Evolutionary conservation across 2,329 filamentous ascomycete genomes (phyloP), one percentile per base, ranked within the genome.

Genomic region (Penicillium concentricum): DNA sequence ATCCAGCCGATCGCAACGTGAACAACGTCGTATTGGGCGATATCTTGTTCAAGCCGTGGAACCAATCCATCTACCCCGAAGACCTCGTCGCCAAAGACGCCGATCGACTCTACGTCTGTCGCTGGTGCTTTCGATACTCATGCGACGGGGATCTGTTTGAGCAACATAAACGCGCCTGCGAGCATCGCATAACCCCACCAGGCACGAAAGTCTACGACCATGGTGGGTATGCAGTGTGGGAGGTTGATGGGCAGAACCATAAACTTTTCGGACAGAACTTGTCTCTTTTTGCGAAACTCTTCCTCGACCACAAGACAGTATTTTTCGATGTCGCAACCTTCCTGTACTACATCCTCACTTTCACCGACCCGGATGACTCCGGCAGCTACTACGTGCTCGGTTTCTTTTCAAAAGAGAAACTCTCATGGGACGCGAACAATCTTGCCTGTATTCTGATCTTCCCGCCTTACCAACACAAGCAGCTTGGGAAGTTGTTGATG

Each of bases 391-490:
- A 88, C 69, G 87, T 97, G 30, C 85, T 93, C 1, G 94, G 94
- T n/a, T 97, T 97, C 82, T 99, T 97, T 79, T 95, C 90, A 61
- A 97, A 99, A 72, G 94, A 99, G 75, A 97, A 97, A 74, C 89
- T 97, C 81, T 96, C 91, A 4, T 99, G 94, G 93, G 94, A 99
- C 69, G 92, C 93, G 69, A 97, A 99, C 75, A 99, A 97, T 64
- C 82, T 99, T 5, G 94, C 94, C 1, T 99, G 94, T 72, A 99
- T 99, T 65, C 81, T 97, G 7, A 84, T 97, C 16, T 97, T 97
- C 69, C 94, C 94, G 1, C 94, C 94, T 0, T 97, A 93, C 86
- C 93, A 97, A 75, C 87, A 89, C 61, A 92, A 91, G 63, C 92
- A 93, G 1, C 82, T 97, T 0, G 94, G 94, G 0, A 87, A 91